Evolutionary conservation across 495 filamentous ascomycete genomes (phyloP).

Genomic region (Hypoxylon subgilvum): DNA sequence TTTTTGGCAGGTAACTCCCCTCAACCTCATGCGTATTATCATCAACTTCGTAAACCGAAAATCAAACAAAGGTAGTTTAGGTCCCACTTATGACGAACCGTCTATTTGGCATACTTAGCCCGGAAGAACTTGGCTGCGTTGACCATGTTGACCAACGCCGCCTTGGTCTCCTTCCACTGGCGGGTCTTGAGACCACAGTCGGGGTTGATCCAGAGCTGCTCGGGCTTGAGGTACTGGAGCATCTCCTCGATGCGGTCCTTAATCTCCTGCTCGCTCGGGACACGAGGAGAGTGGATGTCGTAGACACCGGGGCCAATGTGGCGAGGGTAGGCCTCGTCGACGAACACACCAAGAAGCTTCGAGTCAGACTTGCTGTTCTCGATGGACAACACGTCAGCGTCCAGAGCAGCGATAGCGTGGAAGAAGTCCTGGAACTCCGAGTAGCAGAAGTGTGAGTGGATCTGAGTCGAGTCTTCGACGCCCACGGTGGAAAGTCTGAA

Average conservation of each 20-base stretch:
- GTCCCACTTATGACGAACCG: constrained; percentile 12
- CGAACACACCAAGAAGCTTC: constrained; percentile 97
- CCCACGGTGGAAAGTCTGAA: constrained; percentile 94
- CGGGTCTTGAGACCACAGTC: constrained; percentile 99
- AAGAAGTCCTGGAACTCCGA: constrained; percentile 99
- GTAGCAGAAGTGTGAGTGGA: constrained; percentile 99
- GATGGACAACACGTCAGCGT: constrained; percentile 96
- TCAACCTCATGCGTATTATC: constrained; percentile 38
- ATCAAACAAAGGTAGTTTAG: constrained; percentile 24
- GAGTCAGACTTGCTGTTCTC: constrained; percentile 99
- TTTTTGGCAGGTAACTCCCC: constrained; percentile 30
- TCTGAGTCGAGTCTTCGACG: constrained; percentile 92
- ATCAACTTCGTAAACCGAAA: constrained; percentile 33
- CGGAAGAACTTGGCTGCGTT: constrained; percentile 96
- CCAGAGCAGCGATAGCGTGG: constrained; percentile 96
- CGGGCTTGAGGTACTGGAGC: constrained; percentile 88
- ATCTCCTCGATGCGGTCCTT: constrained; percentile 96
- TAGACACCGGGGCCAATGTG: constrained; percentile 99
- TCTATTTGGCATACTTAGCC: constrained; percentile 72
- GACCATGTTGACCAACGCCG: constrained; percentile 89
- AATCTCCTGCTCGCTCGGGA: constrained; percentile 95
- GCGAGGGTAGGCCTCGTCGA: constrained; percentile 91
- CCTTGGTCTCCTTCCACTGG: constrained; percentile 95
- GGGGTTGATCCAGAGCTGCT: constrained; percentile 98
- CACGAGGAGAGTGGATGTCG: constrained; percentile 98